Conservation (phyloP, 2,329 filamentous ascomycete genomes). For the Claviceps humidiphila region DNA sequence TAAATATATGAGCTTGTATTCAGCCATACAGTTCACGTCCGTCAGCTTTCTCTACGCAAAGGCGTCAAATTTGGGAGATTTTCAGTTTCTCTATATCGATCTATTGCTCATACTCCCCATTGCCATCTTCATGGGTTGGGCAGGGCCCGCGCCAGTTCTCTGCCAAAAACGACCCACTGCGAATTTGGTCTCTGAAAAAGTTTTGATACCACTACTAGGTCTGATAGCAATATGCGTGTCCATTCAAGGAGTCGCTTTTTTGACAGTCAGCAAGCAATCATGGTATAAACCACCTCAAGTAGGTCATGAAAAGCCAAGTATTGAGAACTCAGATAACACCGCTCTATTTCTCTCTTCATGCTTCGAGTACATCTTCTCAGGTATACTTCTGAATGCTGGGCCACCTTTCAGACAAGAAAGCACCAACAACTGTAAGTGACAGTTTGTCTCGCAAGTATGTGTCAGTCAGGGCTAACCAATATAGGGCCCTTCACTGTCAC, state of each 20-base stretch:
- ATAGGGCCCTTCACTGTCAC: constrained; percentile 74
- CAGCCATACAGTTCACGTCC: constrained; percentile 95
- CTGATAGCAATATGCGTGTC: constrained; percentile 73
- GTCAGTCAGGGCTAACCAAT: not conserved
- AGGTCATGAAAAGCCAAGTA: constrained; percentile 67
- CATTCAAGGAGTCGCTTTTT: constrained; percentile 62
- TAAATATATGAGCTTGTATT: constrained; percentile 99
- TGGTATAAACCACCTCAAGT: constrained; percentile 80
- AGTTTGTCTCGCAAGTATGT: not conserved
- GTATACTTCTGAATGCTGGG: constrained; percentile 81
- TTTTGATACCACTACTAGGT: constrained; percentile 76
- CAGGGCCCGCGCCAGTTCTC: constrained; percentile 64
- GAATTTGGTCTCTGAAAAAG: constrained; percentile 82
- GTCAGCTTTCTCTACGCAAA: constrained; percentile 94
- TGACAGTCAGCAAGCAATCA: constrained; percentile 60
- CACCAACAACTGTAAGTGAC: constrained; percentile 57
- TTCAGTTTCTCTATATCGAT: constrained; percentile 96
- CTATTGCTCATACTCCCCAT: constrained; percentile 85
- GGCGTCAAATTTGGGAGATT: constrained; percentile 89
- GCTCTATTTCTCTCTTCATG: constrained; percentile 80
- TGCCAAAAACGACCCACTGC: constrained; percentile 81
- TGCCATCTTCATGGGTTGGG: constrained; percentile 98
- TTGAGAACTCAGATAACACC: constrained; percentile 87
- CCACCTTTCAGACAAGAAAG: constrained; percentile 76
- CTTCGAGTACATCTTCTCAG: constrained; percentile 89